Evolutionary conservation across 139 green algal genomes (phyloP).

Genomic region (Micractinium sp.): DNA sequence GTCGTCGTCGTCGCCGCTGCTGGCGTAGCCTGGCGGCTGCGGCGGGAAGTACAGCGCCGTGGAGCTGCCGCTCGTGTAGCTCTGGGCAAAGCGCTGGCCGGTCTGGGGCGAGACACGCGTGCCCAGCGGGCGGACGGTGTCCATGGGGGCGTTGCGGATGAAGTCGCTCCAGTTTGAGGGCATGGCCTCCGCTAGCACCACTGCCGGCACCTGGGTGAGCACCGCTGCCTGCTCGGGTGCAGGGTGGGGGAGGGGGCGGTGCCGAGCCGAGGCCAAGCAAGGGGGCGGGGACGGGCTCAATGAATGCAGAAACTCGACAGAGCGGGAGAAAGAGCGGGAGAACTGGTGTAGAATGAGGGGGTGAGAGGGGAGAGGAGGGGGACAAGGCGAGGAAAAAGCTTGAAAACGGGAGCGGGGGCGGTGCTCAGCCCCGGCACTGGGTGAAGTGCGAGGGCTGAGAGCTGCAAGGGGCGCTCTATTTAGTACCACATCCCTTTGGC

Average conservation of each 20-base stretch:
- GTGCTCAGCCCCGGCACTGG: neutral
- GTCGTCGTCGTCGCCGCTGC: neutral
- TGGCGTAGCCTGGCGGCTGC: neutral
- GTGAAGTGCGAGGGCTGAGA: neutral
- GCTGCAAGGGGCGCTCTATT: neutral
- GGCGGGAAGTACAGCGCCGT: neutral
- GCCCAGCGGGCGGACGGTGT: conserved; percentile 65
- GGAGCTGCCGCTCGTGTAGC: conserved; percentile 1
- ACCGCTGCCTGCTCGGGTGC: conserved; percentile 5
- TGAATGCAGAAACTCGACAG: neutral
- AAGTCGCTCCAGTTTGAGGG: conserved; percentile 87
- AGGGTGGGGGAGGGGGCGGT: too few species aligned
- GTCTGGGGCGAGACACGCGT: neutral
- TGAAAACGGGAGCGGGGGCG: neutral
- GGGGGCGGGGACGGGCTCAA: neutral
- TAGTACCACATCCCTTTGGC: neutral
- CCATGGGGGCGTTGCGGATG: conserved; percentile 79
- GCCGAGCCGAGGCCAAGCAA: neutral
- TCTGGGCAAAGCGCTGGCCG: neutral
- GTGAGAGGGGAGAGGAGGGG: neutral
- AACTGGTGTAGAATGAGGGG: neutral
- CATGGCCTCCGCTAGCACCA: conserved; percentile 85
- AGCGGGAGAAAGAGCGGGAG: neutral
- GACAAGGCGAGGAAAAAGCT: neutral
- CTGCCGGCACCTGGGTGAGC: conserved; percentile 24